Evolutionary conservation across 1,139 yeast genomes (phyloP), one percentile per base, ranked within the genome.

Genomic region (Candida sojae): DNA sequence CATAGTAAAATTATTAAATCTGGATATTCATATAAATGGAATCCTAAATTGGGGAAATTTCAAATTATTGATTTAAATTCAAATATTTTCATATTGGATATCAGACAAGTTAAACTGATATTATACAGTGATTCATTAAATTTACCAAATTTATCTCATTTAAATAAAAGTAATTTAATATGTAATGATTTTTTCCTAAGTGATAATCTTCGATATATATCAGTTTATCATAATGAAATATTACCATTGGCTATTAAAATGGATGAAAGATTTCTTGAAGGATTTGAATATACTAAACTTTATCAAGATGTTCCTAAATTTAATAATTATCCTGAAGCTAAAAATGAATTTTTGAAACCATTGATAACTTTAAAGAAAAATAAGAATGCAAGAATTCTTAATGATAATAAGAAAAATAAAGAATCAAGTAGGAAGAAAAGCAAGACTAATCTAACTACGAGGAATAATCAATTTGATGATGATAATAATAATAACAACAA

Each of bases 161-260:
- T 67, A 45, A 68, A 66, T 51, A 70, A 70, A 47, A 74, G 74
- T 4, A 66, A 66, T 46, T 56, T 71, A 32, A 67, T 71, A 5
- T 68, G 70, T 7, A 70, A 67, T 53, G 77, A 72, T 49, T 68
- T 72, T 50, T 72, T 72, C 53, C 57, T 72, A 42, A 67, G 73
- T 33, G 71, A 69, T 43, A 68, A 70, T 51, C 59, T 70, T 40
- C 60, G 55, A 50, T 72, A 71, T 50, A 69, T 72, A 67, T 69
- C 75, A 0, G 64, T 65, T 10, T 72, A 72, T 51, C 77, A 72
- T 51, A 72, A 71, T 51, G 75, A 71, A 44, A 66, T 72, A 2
- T 54, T 71, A 26, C 74, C 72, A 1, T 58, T 72, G 47, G 56
- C 71, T 26, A 63, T 65, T 5, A 58, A 64, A 32, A 47, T 66